Evolutionary conservation across 768 basidiomycete genomes (phyloP).

Genomic region (Podaxis sp.): DNA sequence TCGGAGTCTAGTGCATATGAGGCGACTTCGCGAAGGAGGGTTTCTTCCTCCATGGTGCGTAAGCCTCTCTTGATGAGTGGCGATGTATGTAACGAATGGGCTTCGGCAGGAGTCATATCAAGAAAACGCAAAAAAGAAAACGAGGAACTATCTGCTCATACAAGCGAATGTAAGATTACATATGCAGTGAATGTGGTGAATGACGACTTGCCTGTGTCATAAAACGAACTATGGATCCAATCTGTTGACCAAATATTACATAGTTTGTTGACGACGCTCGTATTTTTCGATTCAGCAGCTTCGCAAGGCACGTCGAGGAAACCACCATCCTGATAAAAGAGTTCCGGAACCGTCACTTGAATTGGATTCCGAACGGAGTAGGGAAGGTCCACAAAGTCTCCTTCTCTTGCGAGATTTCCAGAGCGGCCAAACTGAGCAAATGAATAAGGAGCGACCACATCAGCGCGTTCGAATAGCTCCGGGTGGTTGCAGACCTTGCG

Average conservation of each 20-base stretch:
- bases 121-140: slow-evolving; percentile 82
- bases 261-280: slow-evolving; percentile 54
- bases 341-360: slow-evolving; percentile 65
- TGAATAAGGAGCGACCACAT: slow-evolving; percentile 90
- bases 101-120: slow-evolving; percentile 58
- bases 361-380: slow-evolving; percentile 91
- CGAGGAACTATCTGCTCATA: slow-evolving; percentile 36
- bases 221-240: slow-evolving; percentile 68
- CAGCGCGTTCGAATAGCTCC: slow-evolving; percentile 95
- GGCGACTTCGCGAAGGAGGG: slow-evolving; percentile 30
- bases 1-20: slow-evolving; percentile 39
- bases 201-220: slow-evolving; percentile 52
- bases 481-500: slow-evolving; percentile 99
- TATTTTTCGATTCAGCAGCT: slow-evolving; percentile 41
- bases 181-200: background rate
- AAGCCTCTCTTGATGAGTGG: slow-evolving; percentile 58
- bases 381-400: slow-evolving; percentile 75
- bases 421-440: slow-evolving; percentile 81
- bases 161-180: background rate
- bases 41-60: slow-evolving; percentile 41
- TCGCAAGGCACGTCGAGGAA: slow-evolving; percentile 62
- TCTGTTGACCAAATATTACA: slow-evolving; percentile 91
- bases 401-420: slow-evolving; percentile 80
- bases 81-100: slow-evolving; percentile 53
- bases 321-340: slow-evolving; percentile 78